Evolutionary conservation across 768 basidiomycete species (phyloP).

Genomic region (Phylloporus sp.): DNA sequence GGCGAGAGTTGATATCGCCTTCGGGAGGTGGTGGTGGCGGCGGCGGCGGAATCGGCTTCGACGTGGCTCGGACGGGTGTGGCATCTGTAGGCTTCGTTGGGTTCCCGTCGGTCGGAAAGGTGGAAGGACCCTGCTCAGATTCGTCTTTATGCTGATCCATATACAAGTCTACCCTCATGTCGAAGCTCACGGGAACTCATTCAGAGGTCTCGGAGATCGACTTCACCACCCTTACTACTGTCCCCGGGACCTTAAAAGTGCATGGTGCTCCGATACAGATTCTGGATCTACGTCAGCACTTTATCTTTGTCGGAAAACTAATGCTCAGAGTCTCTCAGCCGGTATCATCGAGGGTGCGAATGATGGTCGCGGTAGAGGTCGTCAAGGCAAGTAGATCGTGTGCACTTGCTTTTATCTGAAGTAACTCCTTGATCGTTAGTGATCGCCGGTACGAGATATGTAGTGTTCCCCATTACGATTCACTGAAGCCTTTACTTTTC

Average conservation of each 20-base stretch:
- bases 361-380: slow-evolving; percentile 93
- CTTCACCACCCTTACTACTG: slow-evolving; percentile 94
- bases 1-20: slow-evolving; percentile 86
- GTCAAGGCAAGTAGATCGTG: slow-evolving; percentile 60
- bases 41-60: slow-evolving; percentile 88
- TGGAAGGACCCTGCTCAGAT: slow-evolving; percentile 22
- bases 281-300: slow-evolving; percentile 75
- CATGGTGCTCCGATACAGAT: slow-evolving; percentile 97
- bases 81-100: slow-evolving; percentile 93
- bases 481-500: slow-evolving; percentile 4
- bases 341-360: slow-evolving; percentile 99
- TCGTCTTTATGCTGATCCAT: neutral
- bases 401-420: slow-evolving; percentile 10
- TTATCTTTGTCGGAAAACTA: neutral
- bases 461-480: slow-evolving; percentile 3
- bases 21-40: slow-evolving; percentile 80
- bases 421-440: slow-evolving; percentile 39
- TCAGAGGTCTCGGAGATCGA: slow-evolving; percentile 96
- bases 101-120: slow-evolving; percentile 95
- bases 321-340: slow-evolving; percentile 41
- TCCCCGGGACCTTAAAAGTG: slow-evolving; percentile 90
- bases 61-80: slow-evolving; percentile 96
- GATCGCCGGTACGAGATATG: slow-evolving; percentile 59
- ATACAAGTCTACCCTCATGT: slow-evolving; percentile 84
- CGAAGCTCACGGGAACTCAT: slow-evolving; percentile 92